Conservation (phyloP, 345 rosid genomes). For the Corchorus olitorius region DNA sequence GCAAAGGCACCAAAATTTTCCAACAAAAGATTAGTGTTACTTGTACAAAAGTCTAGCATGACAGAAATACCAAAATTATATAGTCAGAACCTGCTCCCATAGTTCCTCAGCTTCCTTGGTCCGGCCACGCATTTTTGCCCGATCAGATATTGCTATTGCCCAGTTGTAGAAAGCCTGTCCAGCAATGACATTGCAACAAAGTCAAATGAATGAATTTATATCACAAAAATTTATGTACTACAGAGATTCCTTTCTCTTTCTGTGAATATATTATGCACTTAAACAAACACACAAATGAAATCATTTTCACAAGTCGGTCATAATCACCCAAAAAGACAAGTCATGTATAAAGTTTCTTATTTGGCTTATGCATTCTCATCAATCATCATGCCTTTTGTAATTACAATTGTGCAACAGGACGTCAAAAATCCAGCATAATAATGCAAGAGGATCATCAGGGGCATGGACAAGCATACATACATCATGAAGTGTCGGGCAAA, state of each 20-base stretch:
- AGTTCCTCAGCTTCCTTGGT: constrained; percentile 99
- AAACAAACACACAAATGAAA: not conserved
- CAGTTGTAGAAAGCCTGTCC: constrained; percentile 96
- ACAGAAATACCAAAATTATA: constrained; percentile 15
- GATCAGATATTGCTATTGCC: constrained; percentile 99
- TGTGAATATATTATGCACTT: not conserved
- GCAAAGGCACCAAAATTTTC: not conserved
- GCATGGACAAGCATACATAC: constrained; percentile 46
- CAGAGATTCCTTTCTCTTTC: not conserved
- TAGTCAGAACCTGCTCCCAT: constrained; percentile 77
- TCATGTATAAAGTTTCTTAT: not conserved
- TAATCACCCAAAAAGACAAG: not conserved
- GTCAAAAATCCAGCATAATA: constrained; percentile 1
- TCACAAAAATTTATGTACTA: not conserved
- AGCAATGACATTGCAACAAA: constrained; percentile 23
- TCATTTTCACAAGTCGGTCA: not conserved
- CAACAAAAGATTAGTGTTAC: constrained; percentile 1
- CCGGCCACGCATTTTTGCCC: constrained; percentile 99
- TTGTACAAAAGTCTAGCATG: not conserved
- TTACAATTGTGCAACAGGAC: not conserved
- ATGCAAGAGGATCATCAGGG: constrained; percentile 14
- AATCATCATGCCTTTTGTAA: constrained; percentile 9
- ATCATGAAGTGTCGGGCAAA: constrained; percentile 95
- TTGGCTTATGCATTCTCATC: constrained; percentile 5
- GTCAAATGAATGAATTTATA: not conserved